Evolutionary conservation across 441 rosid species (phyloP).

Genomic region (Gossypium schwendimanii): DNA sequence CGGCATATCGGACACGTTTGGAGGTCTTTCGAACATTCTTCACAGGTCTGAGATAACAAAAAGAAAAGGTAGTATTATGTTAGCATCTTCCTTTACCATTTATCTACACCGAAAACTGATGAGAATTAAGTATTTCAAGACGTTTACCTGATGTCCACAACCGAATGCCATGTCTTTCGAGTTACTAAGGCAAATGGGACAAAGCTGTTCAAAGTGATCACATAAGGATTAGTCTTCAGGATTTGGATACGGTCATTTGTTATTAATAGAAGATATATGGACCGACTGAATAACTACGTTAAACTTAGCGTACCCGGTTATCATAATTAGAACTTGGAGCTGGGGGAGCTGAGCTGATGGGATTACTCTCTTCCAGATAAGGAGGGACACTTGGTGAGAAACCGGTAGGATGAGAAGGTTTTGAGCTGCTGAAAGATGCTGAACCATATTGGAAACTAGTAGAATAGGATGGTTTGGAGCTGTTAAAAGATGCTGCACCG

Average conservation of each 20-base stretch:
- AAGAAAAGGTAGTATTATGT: not conserved
- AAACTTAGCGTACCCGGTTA: constrained; percentile 36
- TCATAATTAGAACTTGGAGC: constrained; percentile 34
- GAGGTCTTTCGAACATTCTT: constrained; percentile 57
- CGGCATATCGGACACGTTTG: constrained; percentile 58
- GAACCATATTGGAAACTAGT: constrained; percentile 29
- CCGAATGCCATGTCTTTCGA: constrained; percentile 64
- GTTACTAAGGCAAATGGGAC: constrained; percentile 55
- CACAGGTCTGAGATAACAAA: constrained; percentile 42
- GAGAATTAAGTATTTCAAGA: not conserved
- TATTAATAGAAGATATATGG: not conserved
- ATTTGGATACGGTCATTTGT: not conserved
- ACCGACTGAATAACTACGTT: not conserved
- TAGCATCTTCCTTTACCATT: not conserved
- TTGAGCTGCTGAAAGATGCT: not conserved
- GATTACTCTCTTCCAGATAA: constrained; percentile 28
- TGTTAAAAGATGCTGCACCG: constrained; percentile 25
- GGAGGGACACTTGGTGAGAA: constrained; percentile 16
- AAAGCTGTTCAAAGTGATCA: constrained; percentile 36
- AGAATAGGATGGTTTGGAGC: constrained; percentile 27
- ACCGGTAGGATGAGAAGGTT: constrained; percentile 1
- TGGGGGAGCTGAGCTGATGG: constrained; percentile 26
- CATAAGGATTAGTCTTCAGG: not conserved
- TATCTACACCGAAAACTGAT: not conserved
- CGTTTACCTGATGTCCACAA: constrained; percentile 55